Conservation (phyloP, 192 early-diverging fungal genomes). For the Linnemannia schmuckeri region DNA sequence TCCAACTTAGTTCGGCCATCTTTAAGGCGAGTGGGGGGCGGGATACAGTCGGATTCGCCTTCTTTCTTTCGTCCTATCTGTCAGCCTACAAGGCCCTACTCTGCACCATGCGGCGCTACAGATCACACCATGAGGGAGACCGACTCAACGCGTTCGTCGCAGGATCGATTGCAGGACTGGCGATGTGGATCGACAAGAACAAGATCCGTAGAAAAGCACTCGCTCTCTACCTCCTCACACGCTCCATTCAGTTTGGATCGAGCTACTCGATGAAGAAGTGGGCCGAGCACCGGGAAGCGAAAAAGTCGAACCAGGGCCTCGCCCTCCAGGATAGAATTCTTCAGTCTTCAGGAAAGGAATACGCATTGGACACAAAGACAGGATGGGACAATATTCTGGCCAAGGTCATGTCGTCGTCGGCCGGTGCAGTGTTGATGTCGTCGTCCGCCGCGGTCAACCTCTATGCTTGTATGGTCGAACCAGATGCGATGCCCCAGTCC, state of each 20-base stretch:
- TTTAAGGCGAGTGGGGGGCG: conserved; percentile 63
- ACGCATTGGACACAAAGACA: conserved; percentile 18
- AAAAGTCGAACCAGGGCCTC: conserved; percentile 20
- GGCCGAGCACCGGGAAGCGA: conserved; percentile 54
- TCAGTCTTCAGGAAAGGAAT: conserved; percentile 12
- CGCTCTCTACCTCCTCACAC: conserved; percentile 72
- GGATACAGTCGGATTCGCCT: conserved; percentile 76
- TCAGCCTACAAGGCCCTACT: conserved; percentile 75
- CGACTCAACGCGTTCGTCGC: conserved; percentile 73
- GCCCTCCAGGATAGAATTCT: conserved; percentile 8
- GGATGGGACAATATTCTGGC: conserved; percentile 65
- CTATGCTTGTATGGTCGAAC: conserved; percentile 66
- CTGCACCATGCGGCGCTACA: conserved; percentile 68
- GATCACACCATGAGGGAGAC: conserved; percentile 59
- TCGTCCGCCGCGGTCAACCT: conserved; percentile 62
- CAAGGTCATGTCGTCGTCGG: conserved; percentile 46
- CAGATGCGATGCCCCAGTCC: conserved; percentile 66
- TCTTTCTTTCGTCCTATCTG: conserved; percentile 73
- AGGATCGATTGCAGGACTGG: conserved; percentile 71
- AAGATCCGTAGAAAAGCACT: conserved; percentile 71
- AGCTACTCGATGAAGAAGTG: conserved; percentile 74
- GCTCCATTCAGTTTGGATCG: conserved; percentile 72
- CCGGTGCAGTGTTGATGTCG: conserved; percentile 63
- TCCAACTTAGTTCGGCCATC: conserved; percentile 47
- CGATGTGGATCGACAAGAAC: conserved; percentile 72